Evolutionary conservation across 2,329 filamentous ascomycete species (phyloP).

Genomic region (Colletotrichum sp.): DNA sequence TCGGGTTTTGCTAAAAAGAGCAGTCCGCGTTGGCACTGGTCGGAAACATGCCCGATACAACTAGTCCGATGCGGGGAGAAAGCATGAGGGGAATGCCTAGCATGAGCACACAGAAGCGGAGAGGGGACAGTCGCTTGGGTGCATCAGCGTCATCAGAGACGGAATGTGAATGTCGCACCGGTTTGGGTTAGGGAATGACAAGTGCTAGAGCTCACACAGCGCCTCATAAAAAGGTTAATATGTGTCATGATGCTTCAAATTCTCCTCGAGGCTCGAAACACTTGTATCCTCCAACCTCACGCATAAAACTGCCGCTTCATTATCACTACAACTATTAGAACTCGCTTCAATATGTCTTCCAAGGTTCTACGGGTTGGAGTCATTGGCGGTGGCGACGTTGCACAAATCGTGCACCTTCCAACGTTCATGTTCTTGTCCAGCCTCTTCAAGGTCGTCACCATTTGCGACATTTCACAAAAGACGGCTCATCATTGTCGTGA

Average conservation of each 20-base stretch:
- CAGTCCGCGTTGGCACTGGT: neutral
- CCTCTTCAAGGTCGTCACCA: neutral
- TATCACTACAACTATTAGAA: neutral
- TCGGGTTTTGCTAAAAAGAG: neutral
- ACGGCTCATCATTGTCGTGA: neutral
- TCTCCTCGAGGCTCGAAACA: neutral
- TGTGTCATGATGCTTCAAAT: neutral
- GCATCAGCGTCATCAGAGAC: neutral
- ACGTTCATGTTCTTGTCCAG: neutral
- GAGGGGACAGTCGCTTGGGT: neutral
- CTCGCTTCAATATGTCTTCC: neutral
- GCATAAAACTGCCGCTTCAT: neutral
- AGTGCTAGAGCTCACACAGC: neutral
- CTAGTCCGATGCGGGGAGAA: neutral
- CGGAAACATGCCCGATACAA: neutral
- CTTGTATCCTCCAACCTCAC: neutral
- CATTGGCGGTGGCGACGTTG: conserved; percentile 5
- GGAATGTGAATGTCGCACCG: neutral
- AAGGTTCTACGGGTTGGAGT: neutral
- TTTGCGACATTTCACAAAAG: neutral
- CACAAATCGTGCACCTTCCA: conserved; percentile 4
- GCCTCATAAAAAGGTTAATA: neutral
- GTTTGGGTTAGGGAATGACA: neutral
- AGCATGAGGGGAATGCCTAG: neutral
- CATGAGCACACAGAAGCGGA: neutral